phyloP scores from a whole-genome alignment of 768 basidiomycete species.

The Kockovaella imperatae region DNA sequence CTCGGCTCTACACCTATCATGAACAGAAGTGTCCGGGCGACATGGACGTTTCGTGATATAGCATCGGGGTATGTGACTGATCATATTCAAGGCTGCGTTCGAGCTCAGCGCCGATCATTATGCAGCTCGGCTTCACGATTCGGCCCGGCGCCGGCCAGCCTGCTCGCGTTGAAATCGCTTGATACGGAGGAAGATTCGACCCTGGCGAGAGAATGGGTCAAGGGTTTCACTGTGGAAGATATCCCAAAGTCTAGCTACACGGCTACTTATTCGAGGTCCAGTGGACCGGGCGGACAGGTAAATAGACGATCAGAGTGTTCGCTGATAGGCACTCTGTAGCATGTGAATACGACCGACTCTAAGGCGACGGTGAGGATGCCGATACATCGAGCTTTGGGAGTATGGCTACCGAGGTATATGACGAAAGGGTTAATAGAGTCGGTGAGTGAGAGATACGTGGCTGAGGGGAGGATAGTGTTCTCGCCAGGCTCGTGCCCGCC shows the following conservation, averaged over 20 bases:
- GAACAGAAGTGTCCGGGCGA: too few species aligned
- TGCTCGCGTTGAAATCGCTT: background rate
- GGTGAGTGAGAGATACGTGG: conserved; percentile 19
- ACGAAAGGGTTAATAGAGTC: conserved; percentile 18
- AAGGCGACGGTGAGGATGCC: conserved; percentile 34
- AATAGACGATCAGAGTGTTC: background rate
- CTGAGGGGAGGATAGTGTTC: background rate
- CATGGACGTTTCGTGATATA: too few species aligned
- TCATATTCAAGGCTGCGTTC: too few species aligned
- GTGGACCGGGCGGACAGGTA: conserved; percentile 28
- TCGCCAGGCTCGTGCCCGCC: background rate
- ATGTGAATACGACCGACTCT: conserved; percentile 44
- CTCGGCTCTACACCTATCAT: too few species aligned
- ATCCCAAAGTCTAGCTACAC: conserved; percentile 18
- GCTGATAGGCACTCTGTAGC: conserved; percentile 13
- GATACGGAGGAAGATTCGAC: background rate
- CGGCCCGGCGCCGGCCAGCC: background rate
- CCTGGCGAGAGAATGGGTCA: conserved; percentile 3
- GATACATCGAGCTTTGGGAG: conserved; percentile 6
- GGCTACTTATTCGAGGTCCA: conserved; percentile 13
- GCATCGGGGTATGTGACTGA: too few species aligned
- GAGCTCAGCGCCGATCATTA: too few species aligned
- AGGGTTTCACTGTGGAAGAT: conserved; percentile 2
- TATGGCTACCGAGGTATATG: conserved; percentile 37
- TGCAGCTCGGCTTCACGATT: too few species aligned